Conservation (phyloP, 2,329 filamentous ascomycete genomes). For the Penicillium sp. region DNA sequence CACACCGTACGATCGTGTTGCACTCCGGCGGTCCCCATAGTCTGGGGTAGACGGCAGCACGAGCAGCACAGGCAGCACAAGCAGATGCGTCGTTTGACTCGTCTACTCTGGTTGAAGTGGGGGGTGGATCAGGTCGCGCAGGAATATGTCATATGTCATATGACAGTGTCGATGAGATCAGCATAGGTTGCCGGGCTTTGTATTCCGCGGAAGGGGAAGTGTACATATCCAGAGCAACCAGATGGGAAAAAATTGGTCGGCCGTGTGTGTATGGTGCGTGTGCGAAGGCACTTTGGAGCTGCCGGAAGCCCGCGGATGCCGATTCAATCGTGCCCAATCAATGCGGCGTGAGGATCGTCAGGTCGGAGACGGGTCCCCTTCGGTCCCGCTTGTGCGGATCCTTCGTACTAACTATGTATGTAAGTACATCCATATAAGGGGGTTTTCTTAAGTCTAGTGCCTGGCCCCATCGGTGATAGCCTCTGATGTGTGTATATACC, state of each 20-base stretch:
- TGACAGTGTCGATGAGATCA: constrained; percentile 9
- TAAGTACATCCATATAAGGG: background rate
- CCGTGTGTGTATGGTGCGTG: constrained; percentile 24
- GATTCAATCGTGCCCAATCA: constrained; percentile 17
- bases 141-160: constrained; percentile 23
- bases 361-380: background rate
- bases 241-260: constrained; percentile 1
- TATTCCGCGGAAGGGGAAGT: constrained; percentile 3
- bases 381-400: constrained; percentile 3
- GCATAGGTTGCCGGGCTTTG: constrained; percentile 13
- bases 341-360: constrained; percentile 6
- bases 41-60: constrained; percentile 6
- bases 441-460: background rate
- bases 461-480: background rate
- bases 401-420: background rate
- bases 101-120: background rate
- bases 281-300: background rate
- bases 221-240: background rate
- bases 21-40: constrained; percentile 1
- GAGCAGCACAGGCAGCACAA: background rate
- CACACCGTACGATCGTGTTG: constrained; percentile 9
- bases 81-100: background rate
- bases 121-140: background rate
- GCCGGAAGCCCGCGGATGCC: constrained; percentile 18
- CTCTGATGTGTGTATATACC: background rate